These are phyloP conservation scores for Purshia tridentata DNA, from an alignment of 306 rosid species.

Conservation along the genomic window DNA sequence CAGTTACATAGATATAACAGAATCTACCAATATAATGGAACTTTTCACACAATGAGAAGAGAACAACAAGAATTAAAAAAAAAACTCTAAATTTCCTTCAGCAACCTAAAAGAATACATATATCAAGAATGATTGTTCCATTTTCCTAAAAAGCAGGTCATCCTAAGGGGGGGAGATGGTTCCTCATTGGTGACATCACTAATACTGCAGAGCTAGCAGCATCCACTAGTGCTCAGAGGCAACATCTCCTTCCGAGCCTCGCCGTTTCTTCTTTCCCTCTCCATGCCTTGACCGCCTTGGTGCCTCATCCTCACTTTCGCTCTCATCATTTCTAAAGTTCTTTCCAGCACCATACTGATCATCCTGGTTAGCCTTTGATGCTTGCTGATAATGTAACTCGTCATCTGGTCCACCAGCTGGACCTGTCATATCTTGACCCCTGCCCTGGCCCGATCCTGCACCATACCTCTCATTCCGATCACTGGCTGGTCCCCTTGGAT, in stretches of 20 bases:
- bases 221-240: constrained; percentile 47
- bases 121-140: not conserved
- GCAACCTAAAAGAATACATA: constrained; percentile 25
- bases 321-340: constrained; percentile 64
- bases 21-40: not conserved
- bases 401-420: constrained; percentile 68
- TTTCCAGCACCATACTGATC: constrained; percentile 52
- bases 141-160: constrained; percentile 25
- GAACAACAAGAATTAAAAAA: not conserved
- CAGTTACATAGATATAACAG: constrained; percentile 20
- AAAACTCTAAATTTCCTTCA: constrained; percentile 10
- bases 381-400: constrained; percentile 60
- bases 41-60: not conserved
- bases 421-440: constrained; percentile 66
- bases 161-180: constrained; percentile 24
- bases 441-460: constrained; percentile 65
- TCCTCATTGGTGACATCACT: constrained; percentile 34
- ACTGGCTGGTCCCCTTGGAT: constrained; percentile 55
- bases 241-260: constrained; percentile 60
- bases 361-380: constrained; percentile 54
- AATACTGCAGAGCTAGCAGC: constrained; percentile 20
- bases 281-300: constrained; percentile 97
- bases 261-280: constrained; percentile 85
- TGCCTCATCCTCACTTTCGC: constrained; percentile 97
- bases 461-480: constrained; percentile 70